These are phyloP conservation scores for Epithemia pelagica DNA, from an alignment of 108 stramenopile species.

Conservation along the genomic window DNA sequence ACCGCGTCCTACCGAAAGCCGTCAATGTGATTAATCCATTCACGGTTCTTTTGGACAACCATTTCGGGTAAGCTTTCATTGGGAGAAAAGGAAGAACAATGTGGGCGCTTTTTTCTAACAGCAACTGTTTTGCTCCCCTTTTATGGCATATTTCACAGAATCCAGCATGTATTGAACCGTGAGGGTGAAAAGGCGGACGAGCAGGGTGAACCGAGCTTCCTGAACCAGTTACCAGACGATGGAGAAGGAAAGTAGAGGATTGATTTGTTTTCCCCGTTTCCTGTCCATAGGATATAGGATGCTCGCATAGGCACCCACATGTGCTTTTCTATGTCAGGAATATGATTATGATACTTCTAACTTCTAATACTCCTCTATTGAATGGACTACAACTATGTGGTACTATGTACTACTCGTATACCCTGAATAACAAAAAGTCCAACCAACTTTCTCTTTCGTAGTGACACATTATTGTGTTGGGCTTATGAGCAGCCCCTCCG, in stretches of 20 bases:
- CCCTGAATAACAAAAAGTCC: too few relatives aligned
- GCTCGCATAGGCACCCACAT: constrained; percentile 69
- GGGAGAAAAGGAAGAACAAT: background rate
- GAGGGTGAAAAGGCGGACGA: background rate
- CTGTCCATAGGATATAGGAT: constrained; percentile 74
- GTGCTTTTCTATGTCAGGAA: too few relatives aligned
- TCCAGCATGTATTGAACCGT: background rate
- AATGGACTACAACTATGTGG: background rate
- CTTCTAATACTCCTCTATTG: constrained; percentile 38
- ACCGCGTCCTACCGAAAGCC: background rate
- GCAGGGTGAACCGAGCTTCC: background rate
- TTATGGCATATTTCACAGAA: background rate
- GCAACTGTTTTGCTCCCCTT: background rate
- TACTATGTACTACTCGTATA: too few relatives aligned
- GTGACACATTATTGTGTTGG: too few relatives aligned
- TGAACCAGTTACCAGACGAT: background rate
- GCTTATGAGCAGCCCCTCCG: too few relatives aligned
- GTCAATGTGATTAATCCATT: constrained; percentile 36
- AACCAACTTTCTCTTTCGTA: too few relatives aligned
- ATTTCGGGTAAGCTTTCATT: background rate
- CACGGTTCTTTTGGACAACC: constrained; percentile 22
- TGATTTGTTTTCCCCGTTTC: too few relatives aligned
- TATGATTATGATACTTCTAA: constrained; percentile 66
- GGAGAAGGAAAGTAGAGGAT: too few relatives aligned
- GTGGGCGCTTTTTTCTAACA: background rate